These are phyloP conservation scores for Friedmanniomyces endolithicus DNA, from an alignment of 495 filamentous ascomycete genomes.

Conservation along the genomic window DNA sequence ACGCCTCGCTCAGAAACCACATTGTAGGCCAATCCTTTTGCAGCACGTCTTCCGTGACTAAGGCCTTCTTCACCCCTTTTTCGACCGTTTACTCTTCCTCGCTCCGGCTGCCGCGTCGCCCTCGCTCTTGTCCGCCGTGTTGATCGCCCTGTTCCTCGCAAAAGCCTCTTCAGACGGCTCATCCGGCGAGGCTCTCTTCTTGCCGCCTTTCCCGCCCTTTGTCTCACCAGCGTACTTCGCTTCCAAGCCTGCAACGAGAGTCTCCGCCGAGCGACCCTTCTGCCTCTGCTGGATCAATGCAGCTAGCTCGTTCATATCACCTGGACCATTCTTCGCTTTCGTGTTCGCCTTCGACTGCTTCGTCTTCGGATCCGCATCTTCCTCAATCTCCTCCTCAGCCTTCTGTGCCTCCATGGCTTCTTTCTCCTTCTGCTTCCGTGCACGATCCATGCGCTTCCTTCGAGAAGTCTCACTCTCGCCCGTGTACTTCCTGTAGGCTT, in stretches of 20 bases:
- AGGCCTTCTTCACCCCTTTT: neutral
- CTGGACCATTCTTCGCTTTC: conserved; percentile 21
- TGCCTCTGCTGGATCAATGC: conserved; percentile 49
- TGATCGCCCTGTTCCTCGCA: conserved; percentile 33
- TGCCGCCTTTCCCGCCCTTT: conserved; percentile 37
- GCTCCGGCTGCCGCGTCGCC: neutral
- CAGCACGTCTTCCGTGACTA: no score
- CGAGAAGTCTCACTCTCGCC: conserved; percentile 42
- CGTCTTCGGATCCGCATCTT: conserved; percentile 36
- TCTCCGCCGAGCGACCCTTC: conserved; percentile 32
- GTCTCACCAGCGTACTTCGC: conserved; percentile 54
- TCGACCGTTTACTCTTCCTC: conserved; percentile 11
- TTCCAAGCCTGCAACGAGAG: conserved; percentile 55
- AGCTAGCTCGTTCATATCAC: conserved; percentile 37
- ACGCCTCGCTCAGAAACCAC: no score
- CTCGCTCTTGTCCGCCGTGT: neutral
- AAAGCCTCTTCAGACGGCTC: conserved; percentile 62
- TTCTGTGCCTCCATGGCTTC: conserved; percentile 62
- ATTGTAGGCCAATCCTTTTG: no score
- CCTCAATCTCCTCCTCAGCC: conserved; percentile 54
- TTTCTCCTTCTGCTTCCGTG: conserved; percentile 14
- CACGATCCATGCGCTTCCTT: conserved; percentile 12
- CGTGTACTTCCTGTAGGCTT: conserved; percentile 53
- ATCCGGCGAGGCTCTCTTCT: conserved; percentile 30
- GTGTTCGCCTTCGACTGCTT: conserved; percentile 24